phyloP scores from a whole-genome alignment of 495 filamentous ascomycete species.

The Umbilicaria muhlenbergii region DNA sequence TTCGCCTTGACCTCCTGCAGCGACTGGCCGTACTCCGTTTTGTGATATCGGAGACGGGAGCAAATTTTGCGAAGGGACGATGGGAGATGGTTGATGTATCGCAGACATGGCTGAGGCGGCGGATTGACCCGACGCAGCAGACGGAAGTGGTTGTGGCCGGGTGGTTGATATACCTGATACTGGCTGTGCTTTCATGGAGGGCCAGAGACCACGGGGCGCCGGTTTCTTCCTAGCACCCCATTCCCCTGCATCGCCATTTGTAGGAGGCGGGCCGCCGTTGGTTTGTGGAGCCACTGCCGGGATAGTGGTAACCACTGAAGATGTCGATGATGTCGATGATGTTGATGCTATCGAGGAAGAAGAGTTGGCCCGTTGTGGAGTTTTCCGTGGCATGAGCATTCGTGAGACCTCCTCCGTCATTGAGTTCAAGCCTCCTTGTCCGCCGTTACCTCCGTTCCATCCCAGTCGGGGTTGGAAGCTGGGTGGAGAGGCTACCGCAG shows the following conservation, averaged over 20 bases:
- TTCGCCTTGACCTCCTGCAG: slow-evolving; percentile 36
- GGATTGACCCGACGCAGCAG: slow-evolving; percentile 50
- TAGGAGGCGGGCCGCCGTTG: slow-evolving; percentile 29
- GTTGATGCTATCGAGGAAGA: slow-evolving; percentile 68
- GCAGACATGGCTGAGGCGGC: slow-evolving; percentile 52
- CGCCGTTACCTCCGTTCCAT: slow-evolving; percentile 54
- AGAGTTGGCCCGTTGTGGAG: slow-evolving; percentile 69
- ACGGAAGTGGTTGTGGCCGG: slow-evolving; percentile 43
- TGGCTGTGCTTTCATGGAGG: slow-evolving; percentile 50
- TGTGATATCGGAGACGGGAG: slow-evolving; percentile 37
- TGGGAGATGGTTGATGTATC: slow-evolving; percentile 57
- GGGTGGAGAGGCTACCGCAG: slow-evolving; percentile 88
- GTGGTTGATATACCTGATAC: slow-evolving; percentile 46
- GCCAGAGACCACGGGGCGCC: slow-evolving; percentile 55
- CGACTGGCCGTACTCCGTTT: slow-evolving; percentile 45
- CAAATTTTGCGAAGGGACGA: slow-evolving; percentile 59
- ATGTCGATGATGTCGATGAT: slow-evolving; percentile 46
- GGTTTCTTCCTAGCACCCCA: slow-evolving; percentile 52
- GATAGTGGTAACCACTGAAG: slow-evolving; percentile 36
- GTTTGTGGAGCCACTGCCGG: slow-evolving; percentile 27
- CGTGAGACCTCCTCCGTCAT: slow-evolving; percentile 78
- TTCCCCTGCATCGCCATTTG: slow-evolving; percentile 26
- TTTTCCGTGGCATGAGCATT: slow-evolving; percentile 79
- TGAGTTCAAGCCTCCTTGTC: slow-evolving; percentile 55
- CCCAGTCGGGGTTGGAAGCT: slow-evolving; percentile 61